Evolutionary conservation across 768 basidiomycete genomes (phyloP).

Genomic region (Psilocybe azurescens): DNA sequence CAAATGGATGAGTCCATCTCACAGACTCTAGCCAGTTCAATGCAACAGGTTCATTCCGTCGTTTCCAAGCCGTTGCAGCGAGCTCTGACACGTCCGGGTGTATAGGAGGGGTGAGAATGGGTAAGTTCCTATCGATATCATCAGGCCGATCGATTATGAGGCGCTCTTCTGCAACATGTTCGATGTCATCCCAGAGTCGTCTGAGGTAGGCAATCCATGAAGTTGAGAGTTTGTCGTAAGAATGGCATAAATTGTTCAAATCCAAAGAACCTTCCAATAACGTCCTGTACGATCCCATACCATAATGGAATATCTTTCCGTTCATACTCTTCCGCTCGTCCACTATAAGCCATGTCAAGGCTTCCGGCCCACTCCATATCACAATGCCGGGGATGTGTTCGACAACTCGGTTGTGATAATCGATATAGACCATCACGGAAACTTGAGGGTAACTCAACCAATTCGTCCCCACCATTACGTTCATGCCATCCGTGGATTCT

Average conservation of each 20-base stretch:
- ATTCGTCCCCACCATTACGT: not conserved
- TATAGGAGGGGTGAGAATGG: not conserved
- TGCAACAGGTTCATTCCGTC: not conserved
- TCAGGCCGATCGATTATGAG: not conserved
- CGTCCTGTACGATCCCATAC: not conserved
- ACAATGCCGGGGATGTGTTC: conserved; percentile 2
- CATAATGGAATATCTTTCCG: conserved; percentile 5
- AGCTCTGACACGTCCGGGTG: not conserved
- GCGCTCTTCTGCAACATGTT: not conserved
- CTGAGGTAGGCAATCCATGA: not conserved
- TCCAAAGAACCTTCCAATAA: conserved; percentile 1
- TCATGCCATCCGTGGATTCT: not conserved
- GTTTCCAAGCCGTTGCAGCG: not conserved
- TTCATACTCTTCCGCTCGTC: conserved; percentile 2
- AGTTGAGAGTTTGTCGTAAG: not conserved
- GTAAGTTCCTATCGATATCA: not conserved
- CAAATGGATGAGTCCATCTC: not conserved
- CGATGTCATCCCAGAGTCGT: not conserved
- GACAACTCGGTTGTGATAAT: not conserved
- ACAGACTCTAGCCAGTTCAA: too few species aligned
- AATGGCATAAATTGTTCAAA: not conserved
- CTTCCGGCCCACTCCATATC: not conserved
- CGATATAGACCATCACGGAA: not conserved
- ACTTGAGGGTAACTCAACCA: conserved; percentile 9
- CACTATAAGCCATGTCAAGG: not conserved